Conservation (phyloP, 306 rosid genomes). For the Begonia fuchsioides region DNA sequence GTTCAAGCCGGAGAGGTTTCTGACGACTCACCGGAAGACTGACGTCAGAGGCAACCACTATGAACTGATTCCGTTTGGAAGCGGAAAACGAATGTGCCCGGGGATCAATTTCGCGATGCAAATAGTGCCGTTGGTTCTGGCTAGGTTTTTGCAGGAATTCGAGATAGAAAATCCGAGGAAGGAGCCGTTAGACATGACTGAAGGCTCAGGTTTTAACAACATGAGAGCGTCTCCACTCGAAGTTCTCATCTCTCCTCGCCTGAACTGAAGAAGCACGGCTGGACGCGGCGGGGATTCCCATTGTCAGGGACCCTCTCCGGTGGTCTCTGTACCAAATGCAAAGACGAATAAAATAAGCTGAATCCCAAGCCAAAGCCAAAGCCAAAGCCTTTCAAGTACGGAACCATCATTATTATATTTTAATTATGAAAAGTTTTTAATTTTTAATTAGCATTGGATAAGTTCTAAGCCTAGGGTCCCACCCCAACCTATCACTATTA, state of each 20-base stretch:
- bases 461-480: no score
- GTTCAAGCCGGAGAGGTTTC: conserved; percentile 3
- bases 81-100: conserved; percentile 1
- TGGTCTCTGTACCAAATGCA: no score
- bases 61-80: conserved; percentile 4
- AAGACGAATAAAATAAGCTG: no score
- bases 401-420: no score
- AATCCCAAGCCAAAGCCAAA: no score
- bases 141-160: not conserved
- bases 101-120: conserved; percentile 1
- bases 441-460: no score
- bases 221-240: not conserved
- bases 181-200: not conserved
- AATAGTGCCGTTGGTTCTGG: not conserved
- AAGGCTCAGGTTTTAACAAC: not conserved
- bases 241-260: not conserved
- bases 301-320: no score
- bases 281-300: no score
- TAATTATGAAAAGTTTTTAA: no score
- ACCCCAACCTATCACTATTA: no score
- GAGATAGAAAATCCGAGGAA: not conserved
- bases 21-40: not conserved
- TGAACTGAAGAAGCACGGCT: no score
- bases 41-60: not conserved
- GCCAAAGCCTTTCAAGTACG: no score